Percentiles rank a stretch among this genome's conserved stretches.
These are phyloP conservation scores for Uncinocarpus reesii DNA, from an alignment of 2,329 filamentous ascomycete species.

Conservation along the genomic window DNA sequence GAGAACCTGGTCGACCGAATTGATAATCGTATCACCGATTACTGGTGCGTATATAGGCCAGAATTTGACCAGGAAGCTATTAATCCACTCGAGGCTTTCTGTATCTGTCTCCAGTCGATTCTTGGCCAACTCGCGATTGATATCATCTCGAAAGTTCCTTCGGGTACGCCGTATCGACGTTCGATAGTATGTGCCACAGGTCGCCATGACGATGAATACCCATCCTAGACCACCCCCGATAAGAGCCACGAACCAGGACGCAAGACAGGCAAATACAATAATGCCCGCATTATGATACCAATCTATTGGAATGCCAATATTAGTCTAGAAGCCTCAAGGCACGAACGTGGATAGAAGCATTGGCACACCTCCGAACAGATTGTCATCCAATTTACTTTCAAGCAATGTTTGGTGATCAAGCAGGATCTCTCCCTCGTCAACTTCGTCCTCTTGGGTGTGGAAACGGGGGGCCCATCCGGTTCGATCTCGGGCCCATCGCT, in stretches of 20 bases:
- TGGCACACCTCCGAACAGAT: conserved; percentile 69
- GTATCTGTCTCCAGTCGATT: conserved; percentile 78
- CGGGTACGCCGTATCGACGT: conserved; percentile 89
- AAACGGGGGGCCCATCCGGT: conserved; percentile 88
- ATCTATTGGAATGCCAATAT: conserved; percentile 44
- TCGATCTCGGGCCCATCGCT: conserved; percentile 46
- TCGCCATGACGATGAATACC: conserved; percentile 86
- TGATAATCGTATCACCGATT: conserved; percentile 81
- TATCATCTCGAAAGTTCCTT: conserved; percentile 90
- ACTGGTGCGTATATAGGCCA: conserved; percentile 98
- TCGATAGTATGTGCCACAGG: conserved; percentile 89
- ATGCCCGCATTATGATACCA: conserved; percentile 98
- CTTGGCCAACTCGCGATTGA: conserved; percentile 79
- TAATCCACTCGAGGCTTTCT: conserved; percentile 97
- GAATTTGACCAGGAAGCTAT: conserved; percentile 96
- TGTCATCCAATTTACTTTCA: conserved; percentile 74
- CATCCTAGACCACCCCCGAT: conserved; percentile 86
- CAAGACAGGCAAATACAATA: conserved; percentile 82
- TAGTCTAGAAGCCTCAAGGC: conserved; percentile 1
- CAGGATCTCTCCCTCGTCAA: conserved; percentile 53
- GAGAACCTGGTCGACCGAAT: conserved; percentile 88
- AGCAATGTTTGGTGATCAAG: conserved; percentile 82
- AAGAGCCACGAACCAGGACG: conserved; percentile 80
- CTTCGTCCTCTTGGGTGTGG: conserved; percentile 46
- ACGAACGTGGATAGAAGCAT: background rate